Evolutionary conservation across 768 basidiomycete genomes (phyloP).

Genomic region (Boletus bicolor): DNA sequence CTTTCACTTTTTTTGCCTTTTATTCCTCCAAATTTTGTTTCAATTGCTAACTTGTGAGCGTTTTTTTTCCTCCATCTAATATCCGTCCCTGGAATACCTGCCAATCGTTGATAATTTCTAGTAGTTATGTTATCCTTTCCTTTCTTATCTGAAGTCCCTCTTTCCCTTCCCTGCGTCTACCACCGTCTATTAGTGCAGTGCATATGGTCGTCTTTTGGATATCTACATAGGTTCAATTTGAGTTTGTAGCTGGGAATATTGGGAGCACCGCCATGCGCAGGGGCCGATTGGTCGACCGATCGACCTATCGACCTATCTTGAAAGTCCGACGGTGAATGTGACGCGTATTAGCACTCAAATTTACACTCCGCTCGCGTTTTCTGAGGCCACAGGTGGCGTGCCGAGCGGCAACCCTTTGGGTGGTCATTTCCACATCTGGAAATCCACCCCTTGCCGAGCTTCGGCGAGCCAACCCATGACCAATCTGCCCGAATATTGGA

Average conservation of each 20-base stretch:
- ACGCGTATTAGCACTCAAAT: too few species aligned
- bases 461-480: too few species aligned
- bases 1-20: background rate
- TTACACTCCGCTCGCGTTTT: too few species aligned
- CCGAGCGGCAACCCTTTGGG: too few species aligned
- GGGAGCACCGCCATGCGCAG: too few species aligned
- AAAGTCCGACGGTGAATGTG: too few species aligned
- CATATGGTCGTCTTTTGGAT: slow-evolving; percentile 21
- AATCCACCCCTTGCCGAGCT: too few species aligned
- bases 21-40: slow-evolving; percentile 3
- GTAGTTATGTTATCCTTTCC: slow-evolving; percentile 26
- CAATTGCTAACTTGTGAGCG: slow-evolving; percentile 14
- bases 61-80: slow-evolving; percentile 24
- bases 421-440: too few species aligned
- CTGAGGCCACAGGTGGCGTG: too few species aligned
- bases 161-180: background rate
- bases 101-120: slow-evolving; percentile 24
- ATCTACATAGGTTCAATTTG: slow-evolving; percentile 7
- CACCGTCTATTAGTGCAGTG: slow-evolving; percentile 15
- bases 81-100: slow-evolving; percentile 14
- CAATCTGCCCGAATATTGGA: too few species aligned
- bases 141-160: slow-evolving; percentile 5
- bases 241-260: slow-evolving; percentile 3
- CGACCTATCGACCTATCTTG: too few species aligned
- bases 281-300: too few species aligned